Evolutionary conservation across 1,284 basidiomycete genomes (phyloP), one percentile per base, ranked within the genome.

Genomic region (Ustilago sp.): DNA sequence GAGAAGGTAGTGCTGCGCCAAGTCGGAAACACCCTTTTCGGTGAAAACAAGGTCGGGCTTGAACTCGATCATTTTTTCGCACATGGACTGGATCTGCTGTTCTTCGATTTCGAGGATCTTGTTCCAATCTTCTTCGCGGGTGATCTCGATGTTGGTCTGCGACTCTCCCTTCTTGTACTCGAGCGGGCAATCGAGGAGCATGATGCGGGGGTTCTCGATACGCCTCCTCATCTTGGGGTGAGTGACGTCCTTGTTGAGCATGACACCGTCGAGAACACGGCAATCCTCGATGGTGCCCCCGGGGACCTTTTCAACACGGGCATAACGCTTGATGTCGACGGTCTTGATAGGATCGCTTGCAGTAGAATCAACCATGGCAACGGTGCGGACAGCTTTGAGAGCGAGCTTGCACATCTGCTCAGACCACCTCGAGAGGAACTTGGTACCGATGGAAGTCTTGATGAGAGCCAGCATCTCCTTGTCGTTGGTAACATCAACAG

Each of bases 101-200:
- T 99, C 96, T 88, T 99, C 96, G 75, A 98, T 94, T 86, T 94
- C 92, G 86, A 98, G 91, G 39, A 95, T 92, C 63, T 93, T 89
- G 75, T 93, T 92, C 94, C 95, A 99, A 86, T 99, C 95, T 51
- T 90, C 90, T 88, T 97, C 95, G 87, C 93, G 94, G 39, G 92
- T 92, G 81, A 99, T 95, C 88, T 99, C 96, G 88, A 99, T 99
- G 87, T 98, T 98, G 74, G 97, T 99, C 88, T 99, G 96, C 74
- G 90, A 92, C 88, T 99, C 97, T 51, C 96, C 96, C 89, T 98
- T 99, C 89, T 98, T 99, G 89, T 99, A 98, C 88, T 99, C 97
- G 64, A 98, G 88, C 17, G 96, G 94, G 87, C 95, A 99, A 87
- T 99, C 96, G 63, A 99, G 89, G 54, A 99, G 88, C 36, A 98